Conservation (phyloP, 371 early-diverging fungal genomes). For the Quaeritorhiza haematococci region DNA sequence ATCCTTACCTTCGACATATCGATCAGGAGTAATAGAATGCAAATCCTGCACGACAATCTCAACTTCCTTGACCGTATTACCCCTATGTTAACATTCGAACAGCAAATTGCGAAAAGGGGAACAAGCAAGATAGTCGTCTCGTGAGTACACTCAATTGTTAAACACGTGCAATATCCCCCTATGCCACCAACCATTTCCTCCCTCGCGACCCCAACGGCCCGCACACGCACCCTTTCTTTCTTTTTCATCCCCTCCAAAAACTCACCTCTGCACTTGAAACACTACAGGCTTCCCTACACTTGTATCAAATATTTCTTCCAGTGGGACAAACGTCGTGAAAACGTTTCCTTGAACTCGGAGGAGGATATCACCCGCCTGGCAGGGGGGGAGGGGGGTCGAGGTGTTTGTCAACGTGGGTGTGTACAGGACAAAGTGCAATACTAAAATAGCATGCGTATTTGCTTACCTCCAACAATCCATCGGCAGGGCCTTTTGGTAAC, state of each 20-base stretch:
- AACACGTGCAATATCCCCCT: no score
- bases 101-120: not conserved
- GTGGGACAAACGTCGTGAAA: slow-evolving; percentile 69
- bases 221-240: no score
- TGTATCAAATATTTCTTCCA: slow-evolving; percentile 69
- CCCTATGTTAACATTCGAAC: slow-evolving; percentile 39
- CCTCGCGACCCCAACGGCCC: no score
- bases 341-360: slow-evolving; percentile 67
- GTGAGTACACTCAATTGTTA: no score
- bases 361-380: slow-evolving; percentile 82
- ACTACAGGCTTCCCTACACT: slow-evolving; percentile 48
- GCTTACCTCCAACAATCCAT: slow-evolving; percentile 16
- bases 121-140: no score
- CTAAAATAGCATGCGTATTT: no score
- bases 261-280: slow-evolving; percentile 48
- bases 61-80: slow-evolving; percentile 40
- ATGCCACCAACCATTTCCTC: no score
- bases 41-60: slow-evolving; percentile 65
- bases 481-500: slow-evolving; percentile 32
- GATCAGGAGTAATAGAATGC: slow-evolving; percentile 45
- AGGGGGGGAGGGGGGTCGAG: no score
- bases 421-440: no score
- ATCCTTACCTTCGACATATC: slow-evolving; percentile 30
- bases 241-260: not conserved
- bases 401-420: no score